phyloP scores from a whole-genome alignment of 768 basidiomycete genomes.

The Tricholoma furcatifolium region DNA sequence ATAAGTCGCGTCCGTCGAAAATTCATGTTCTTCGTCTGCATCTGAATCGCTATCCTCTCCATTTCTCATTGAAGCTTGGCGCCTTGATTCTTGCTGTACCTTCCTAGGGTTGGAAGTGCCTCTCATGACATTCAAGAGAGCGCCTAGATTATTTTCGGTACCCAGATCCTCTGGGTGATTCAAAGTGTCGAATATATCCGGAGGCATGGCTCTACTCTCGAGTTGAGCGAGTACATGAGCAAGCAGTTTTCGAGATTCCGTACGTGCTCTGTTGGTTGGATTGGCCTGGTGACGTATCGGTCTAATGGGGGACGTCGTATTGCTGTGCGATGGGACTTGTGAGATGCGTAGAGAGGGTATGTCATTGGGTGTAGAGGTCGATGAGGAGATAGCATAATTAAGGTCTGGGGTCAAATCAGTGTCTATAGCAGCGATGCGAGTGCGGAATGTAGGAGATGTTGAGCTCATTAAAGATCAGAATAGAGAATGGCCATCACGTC shows the following conservation, averaged over 20 bases:
- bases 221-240: constrained; percentile 64
- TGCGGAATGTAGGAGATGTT: constrained; percentile 7
- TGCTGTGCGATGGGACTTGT: constrained; percentile 17
- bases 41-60: constrained; percentile 44
- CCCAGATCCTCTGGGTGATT: constrained; percentile 23
- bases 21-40: constrained; percentile 42
- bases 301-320: constrained; percentile 20
- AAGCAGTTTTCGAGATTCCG: constrained; percentile 70
- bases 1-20: constrained; percentile 66
- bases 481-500: not conserved
- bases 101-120: constrained; percentile 38
- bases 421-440: constrained; percentile 10
- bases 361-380: constrained; percentile 7
- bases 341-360: constrained; percentile 28
- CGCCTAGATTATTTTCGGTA: constrained; percentile 34
- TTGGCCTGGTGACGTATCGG: constrained; percentile 18
- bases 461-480: constrained; percentile 4
- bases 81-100: constrained; percentile 22
- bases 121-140: constrained; percentile 44
- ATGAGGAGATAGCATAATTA: constrained; percentile 10
- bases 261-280: constrained; percentile 40
- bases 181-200: constrained; percentile 46
- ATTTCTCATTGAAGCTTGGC: constrained; percentile 12
- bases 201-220: constrained; percentile 53
- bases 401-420: constrained; percentile 5